These are phyloP conservation scores for Penicillium egyptiacum DNA, from an alignment of 495 filamentous ascomycete genomes.

Conservation along the genomic window DNA sequence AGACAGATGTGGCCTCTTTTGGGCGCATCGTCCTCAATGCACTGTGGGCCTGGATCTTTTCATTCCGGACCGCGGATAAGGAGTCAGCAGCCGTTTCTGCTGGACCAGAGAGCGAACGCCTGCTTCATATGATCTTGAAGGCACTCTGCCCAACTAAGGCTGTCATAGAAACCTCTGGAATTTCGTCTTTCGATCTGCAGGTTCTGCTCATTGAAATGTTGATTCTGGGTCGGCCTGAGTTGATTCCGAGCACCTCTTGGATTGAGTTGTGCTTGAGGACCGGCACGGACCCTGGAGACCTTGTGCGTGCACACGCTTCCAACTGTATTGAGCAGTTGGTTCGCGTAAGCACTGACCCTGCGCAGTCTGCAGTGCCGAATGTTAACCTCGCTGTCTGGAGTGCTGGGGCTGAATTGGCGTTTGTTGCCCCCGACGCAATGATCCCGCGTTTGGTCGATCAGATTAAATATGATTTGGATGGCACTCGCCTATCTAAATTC, in stretches of 20 bases:
- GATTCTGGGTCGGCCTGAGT: slow-evolving; percentile 71
- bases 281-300: slow-evolving; percentile 75
- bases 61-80: slow-evolving; percentile 65
- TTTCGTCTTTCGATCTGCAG: slow-evolving; percentile 49
- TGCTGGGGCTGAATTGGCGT: slow-evolving; percentile 85
- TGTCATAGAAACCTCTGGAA: slow-evolving; percentile 33
- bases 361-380: slow-evolving; percentile 41
- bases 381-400: slow-evolving; percentile 70
- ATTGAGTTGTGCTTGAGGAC: slow-evolving; percentile 80
- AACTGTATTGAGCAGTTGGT: slow-evolving; percentile 51
- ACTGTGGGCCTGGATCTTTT: slow-evolving; percentile 79
- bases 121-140: slow-evolving; percentile 63
- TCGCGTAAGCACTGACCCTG: slow-evolving; percentile 40
- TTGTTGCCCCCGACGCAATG: slow-evolving; percentile 84
- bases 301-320: slow-evolving; percentile 56
- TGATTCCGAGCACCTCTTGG: slow-evolving; percentile 80
- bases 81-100: slow-evolving; percentile 70
- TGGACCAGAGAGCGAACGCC: slow-evolving; percentile 56
- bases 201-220: slow-evolving; percentile 70
- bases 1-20: slow-evolving; percentile 51
- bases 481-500: slow-evolving; percentile 61
- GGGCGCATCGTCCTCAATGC: slow-evolving; percentile 62
- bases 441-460: slow-evolving; percentile 72
- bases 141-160: slow-evolving; percentile 62
- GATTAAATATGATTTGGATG: slow-evolving; percentile 68